Evolutionary conservation across 495 filamentous ascomycete species (phyloP).

Genomic region (Hamigera avellanea): DNA sequence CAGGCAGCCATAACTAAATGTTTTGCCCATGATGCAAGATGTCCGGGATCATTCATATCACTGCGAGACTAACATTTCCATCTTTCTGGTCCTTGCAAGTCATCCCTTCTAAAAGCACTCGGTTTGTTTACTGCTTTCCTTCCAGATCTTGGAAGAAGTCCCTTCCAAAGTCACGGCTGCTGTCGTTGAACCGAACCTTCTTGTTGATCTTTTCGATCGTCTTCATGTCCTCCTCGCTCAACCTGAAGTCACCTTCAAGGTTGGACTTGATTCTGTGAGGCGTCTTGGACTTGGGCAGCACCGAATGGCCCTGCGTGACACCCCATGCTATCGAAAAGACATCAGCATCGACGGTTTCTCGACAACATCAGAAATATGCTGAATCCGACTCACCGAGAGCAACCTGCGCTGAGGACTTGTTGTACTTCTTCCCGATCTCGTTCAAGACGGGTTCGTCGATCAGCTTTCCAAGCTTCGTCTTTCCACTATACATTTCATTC

Average conservation of each 20-base stretch:
- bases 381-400: constrained; percentile 41
- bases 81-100: too few species aligned
- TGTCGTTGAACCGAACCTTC: constrained; percentile 51
- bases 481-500: constrained; percentile 47
- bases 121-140: constrained; percentile 30
- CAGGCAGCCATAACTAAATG: too few species aligned
- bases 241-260: constrained; percentile 47
- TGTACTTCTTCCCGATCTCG: constrained; percentile 50
- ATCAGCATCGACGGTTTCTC: constrained; percentile 1
- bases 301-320: constrained; percentile 48
- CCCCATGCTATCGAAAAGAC: constrained; percentile 43
- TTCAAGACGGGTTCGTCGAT: constrained; percentile 50
- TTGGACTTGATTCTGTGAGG: constrained; percentile 43
- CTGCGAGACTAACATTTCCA: too few species aligned
- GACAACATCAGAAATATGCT: neutral
- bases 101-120: too few species aligned
- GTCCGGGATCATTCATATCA: too few species aligned
- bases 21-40: too few species aligned
- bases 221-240: constrained; percentile 37
- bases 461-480: constrained; percentile 33
- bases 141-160: constrained; percentile 52
- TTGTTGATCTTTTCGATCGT: constrained; percentile 42
- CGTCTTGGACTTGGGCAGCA: constrained; percentile 57
- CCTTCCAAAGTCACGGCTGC: constrained; percentile 40
- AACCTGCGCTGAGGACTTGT: constrained; percentile 49